A percentile compares a stretch with the other conserved stretches of the same genome.
Evolutionary conservation across 2,329 filamentous ascomycete species (phyloP).

Genomic region (Chaetomiaceae sp.): DNA sequence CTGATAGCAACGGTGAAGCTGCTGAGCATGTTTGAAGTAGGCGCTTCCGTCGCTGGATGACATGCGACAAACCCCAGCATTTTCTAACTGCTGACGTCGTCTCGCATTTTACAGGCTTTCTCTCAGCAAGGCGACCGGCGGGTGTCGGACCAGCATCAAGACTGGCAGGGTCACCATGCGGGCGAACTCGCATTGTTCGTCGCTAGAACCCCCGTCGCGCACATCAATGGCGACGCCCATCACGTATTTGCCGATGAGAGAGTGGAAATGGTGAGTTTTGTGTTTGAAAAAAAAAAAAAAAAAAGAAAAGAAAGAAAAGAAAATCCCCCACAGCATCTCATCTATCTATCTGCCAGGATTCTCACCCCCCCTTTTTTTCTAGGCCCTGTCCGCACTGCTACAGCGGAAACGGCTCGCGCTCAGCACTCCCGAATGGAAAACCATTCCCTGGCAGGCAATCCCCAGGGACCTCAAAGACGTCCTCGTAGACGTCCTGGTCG

Average conservation of each 20-base stretch:
- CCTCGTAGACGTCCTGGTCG: constrained; percentile 31
- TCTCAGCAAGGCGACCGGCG: not conserved
- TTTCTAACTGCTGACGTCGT: no score
- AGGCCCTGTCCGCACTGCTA: constrained; percentile 15
- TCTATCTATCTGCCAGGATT: no score
- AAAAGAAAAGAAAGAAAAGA: no score
- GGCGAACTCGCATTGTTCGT: constrained; percentile 19
- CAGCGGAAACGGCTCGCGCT: constrained; percentile 18
- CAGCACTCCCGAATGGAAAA: constrained; percentile 32
- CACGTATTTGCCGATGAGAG: constrained; percentile 19
- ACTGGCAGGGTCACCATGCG: constrained; percentile 15
- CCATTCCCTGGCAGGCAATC: constrained; percentile 30
- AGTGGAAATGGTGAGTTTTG: constrained; percentile 18
- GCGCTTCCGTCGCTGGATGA: no score
- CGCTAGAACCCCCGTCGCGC: constrained; percentile 8
- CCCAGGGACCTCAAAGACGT: constrained; percentile 32
- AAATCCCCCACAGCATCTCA: no score
- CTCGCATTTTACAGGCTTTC: not conserved
- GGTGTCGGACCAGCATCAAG: not conserved
- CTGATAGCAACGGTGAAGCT: constrained; percentile 18
- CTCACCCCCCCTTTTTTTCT: not conserved
- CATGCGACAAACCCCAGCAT: no score
- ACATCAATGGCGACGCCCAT: constrained; percentile 10
- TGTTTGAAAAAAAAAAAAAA: no score
- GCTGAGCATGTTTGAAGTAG: constrained; percentile 18